Base-by-base conservation (phyloP, 768 basidiomycete species). In the Strobilomyces echinocephalus region DNA sequence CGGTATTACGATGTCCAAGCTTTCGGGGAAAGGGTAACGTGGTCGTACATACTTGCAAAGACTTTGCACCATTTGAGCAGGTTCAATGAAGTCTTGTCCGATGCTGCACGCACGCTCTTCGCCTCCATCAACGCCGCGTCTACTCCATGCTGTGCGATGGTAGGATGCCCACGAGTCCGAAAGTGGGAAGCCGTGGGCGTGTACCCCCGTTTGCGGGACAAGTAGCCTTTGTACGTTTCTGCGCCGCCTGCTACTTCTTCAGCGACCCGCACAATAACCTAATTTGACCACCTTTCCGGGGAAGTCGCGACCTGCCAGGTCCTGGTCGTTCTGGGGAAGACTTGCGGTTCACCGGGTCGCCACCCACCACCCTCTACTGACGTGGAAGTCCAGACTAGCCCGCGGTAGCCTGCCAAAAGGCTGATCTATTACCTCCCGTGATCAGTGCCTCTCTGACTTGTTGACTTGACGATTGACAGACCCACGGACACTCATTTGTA, bases 381-480 rank as follows among this genome's bases (percentile, higher is more conserved):
- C 53, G 58, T 58, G 63, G 50, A 64, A 50, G 30, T 35, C 45
- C 38, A 46, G 57, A 20, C 53, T 47, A 45, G 38, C 55, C 59
- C 52, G 54, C 50, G 51, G 63, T 55, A n/a, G 54, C 36, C 49
- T 53, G 45, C 36, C 33, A 36, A 38, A 48, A 42, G 52, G 55
- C 36, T 63, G 64, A 46, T 11, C 18, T 40, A 58, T 67, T 61
- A 54, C 63, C 52, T 60, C 47, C 39, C 50, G 39, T 21, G 44
- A 63, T 54, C 24, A 24, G 28, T 14, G 43, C 42, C 42, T 51
- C 56, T 58, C 26, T 31, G 53, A 40, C 40, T 24, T 43, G 65
- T 65, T 59, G 64, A 61, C 63, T 59, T 65, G 64, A 56, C 59
- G 50, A 65, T 63, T 60, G 52, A 61, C 57, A 50, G 61, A 52